Conservation (phyloP, 371 early-diverging fungal genomes). For the Apophysomyces elegans region DNA sequence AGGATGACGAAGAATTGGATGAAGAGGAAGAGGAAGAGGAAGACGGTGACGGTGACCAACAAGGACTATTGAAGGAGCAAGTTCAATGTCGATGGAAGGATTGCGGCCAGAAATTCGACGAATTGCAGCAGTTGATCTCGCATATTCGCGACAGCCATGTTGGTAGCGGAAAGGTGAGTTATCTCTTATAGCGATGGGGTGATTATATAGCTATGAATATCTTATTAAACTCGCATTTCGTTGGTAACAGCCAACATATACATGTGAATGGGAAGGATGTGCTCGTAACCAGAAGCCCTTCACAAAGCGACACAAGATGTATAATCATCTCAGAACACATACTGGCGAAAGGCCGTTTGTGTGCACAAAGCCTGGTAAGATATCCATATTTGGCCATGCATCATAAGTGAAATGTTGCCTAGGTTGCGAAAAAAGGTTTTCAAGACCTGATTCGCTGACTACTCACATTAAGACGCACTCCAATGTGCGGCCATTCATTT, state of each 20-base stretch:
- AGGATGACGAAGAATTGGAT: constrained; percentile 19
- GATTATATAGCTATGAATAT: not conserved
- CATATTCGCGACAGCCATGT: constrained; percentile 69
- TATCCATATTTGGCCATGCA: not conserved
- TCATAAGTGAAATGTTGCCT: not conserved
- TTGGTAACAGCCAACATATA: constrained; percentile 61
- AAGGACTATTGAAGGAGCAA: constrained; percentile 9
- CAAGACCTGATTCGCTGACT: constrained; percentile 86
- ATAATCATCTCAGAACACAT: constrained; percentile 87
- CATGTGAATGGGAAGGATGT: constrained; percentile 86
- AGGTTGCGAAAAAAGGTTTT: constrained; percentile 83
- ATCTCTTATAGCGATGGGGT: not conserved
- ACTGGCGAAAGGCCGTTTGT: constrained; percentile 80
- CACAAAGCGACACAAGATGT: constrained; percentile 88
- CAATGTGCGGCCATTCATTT: constrained; percentile 75
- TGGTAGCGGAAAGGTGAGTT: constrained; percentile 63
- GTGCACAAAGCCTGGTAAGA: constrained; percentile 31
- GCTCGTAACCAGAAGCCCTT: constrained; percentile 77
- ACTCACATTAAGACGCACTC: constrained; percentile 91
- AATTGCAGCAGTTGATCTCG: constrained; percentile 54
- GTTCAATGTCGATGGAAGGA: constrained; percentile 63
- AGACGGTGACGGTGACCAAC: constrained; percentile 12
- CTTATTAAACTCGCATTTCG: not conserved
- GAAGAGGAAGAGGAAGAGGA: constrained; percentile 31
- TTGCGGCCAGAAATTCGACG: constrained; percentile 51